These are phyloP conservation scores for Hysterangium stoloniferum DNA, from an alignment of 768 basidiomycete species.

Conservation along the genomic window DNA sequence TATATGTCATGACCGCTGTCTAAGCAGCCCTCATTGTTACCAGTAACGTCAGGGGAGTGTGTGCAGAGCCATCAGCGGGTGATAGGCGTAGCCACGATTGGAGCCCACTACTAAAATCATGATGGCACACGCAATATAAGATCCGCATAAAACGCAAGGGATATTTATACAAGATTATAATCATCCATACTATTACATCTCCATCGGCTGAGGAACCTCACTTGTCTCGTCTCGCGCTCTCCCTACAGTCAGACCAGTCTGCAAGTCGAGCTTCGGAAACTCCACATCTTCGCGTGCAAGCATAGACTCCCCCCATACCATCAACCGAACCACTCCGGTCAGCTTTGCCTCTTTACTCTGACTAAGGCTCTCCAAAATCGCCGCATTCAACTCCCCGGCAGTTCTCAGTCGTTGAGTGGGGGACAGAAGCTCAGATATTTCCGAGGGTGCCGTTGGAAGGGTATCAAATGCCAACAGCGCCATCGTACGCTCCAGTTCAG, in stretches of 20 bases:
- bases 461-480: conserved; percentile 80
- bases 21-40: too few species aligned
- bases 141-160: too few species aligned
- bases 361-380: conserved; percentile 85
- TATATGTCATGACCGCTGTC: too few species aligned
- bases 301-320: conserved; percentile 83
- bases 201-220: conserved; percentile 7
- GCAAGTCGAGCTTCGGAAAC: conserved; percentile 56
- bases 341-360: conserved; percentile 92
- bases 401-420: conserved; percentile 88
- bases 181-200: too few species aligned
- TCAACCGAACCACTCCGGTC: conserved; percentile 68
- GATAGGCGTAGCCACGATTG: too few species aligned
- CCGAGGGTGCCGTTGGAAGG: conserved; percentile 47
- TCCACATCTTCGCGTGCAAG: conserved; percentile 64
- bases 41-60: too few species aligned
- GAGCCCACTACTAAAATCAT: too few species aligned
- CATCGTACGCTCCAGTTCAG: conserved; percentile 93
- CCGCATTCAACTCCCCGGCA: conserved; percentile 93
- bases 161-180: too few species aligned
- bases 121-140: too few species aligned
- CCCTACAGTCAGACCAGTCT: conserved; percentile 4
- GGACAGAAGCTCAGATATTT: conserved; percentile 73
- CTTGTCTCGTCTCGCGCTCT: not conserved
- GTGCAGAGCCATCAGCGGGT: too few species aligned